Base-by-base conservation (phyloP, 305 asterid genomes). In the Solanum hybrid region DNA sequence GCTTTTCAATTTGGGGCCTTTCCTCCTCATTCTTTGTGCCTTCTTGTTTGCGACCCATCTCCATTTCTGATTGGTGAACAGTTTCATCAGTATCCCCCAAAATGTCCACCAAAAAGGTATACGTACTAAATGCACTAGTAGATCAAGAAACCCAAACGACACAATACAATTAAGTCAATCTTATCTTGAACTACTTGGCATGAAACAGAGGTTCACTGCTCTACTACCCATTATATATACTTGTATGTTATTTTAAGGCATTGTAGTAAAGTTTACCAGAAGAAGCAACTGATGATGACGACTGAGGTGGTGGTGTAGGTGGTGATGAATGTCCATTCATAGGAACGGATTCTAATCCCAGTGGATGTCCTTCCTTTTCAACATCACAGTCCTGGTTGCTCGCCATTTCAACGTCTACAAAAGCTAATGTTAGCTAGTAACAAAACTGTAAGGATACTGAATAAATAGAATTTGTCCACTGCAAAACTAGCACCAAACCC, bases 371-470 rank as follows among this genome's bases (percentile, higher is more conserved):
- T 88, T 92, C 93, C 75, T 91, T 90, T 77, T 90, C 93, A 88
- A 89, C 91, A 88, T 86, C 88, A 69, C 78, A 89, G 72, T 86
- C 91, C 42, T 86, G 92, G 89, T 92, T 92, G 92, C 89, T 89
- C 80, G 26, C 93, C 91, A 90, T 90, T 88, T 95, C 94, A 81
- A 89, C 88, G 76, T 90, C 96, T 95, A 87, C 60, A 88, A 89
- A 87, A 90, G 85, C 85, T 89, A 71, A 78, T 89, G 92, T 92
- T 69, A 93, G 93, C 86, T 87, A 78, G 45, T 12, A 69, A 17
- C 32, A 36, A 81, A 76, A 75, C 89, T 80, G 0, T 36, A 75
- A 51, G 45, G 37, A 45, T 78, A 36, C 29, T 26, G 69, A 35
- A 88, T 56, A 29, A 35, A 60, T 37, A 78, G 40, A 88, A 32